A percentile compares a stretch with the other conserved stretches of the same genome.
These are phyloP conservation scores for Citrus glauca DNA, from an alignment of 345 rosid genomes.

Conservation along the genomic window DNA sequence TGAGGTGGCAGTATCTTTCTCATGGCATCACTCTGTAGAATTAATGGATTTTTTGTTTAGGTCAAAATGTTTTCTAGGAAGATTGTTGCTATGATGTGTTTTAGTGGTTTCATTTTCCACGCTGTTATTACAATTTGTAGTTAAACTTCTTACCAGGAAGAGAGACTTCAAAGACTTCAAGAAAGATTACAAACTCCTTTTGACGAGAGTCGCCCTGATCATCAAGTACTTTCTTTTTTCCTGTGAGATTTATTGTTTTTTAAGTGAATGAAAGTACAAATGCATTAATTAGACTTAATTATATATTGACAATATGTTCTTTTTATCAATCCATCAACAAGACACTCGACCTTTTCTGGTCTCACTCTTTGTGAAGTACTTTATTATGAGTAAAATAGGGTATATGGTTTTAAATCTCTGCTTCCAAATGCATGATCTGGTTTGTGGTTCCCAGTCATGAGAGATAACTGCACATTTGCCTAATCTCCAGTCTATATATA, in stretches of 20 bases:
- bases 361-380: neutral
- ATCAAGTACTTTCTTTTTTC: slow-evolving; percentile 53
- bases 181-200: slow-evolving; percentile 68
- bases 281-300: neutral
- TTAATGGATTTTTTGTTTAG: neutral
- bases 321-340: neutral
- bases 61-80: neutral
- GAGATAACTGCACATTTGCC: neutral
- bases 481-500: neutral
- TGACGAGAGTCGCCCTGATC: slow-evolving; percentile 82
- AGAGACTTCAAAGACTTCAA: slow-evolving; percentile 73
- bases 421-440: neutral
- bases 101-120: neutral
- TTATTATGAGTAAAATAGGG: neutral
- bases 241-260: neutral
- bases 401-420: neutral
- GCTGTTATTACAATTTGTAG: slow-evolving; percentile 1
- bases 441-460: neutral
- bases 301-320: neutral
- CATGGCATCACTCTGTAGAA: slow-evolving; percentile 1
- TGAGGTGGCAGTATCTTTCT: neutral
- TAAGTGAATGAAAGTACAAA: neutral
- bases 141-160: slow-evolving; percentile 45
- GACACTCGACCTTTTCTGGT: neutral
- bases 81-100: neutral